These are phyloP conservation scores for Erodium maritimum DNA, from an alignment of 345 rosid genomes.

Conservation along the genomic window DNA sequence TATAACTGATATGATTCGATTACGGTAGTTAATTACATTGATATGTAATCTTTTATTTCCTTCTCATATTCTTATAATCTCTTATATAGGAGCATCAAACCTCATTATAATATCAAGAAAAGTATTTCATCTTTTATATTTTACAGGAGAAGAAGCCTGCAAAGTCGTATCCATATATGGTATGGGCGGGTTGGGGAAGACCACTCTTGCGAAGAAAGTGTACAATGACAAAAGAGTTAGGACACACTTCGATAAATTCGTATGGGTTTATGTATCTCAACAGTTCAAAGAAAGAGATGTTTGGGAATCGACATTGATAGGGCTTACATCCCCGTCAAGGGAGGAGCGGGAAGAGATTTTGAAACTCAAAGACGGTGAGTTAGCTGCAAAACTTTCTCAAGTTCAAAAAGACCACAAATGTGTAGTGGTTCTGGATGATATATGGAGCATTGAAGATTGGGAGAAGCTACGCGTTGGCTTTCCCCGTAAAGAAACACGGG, in stretches of 20 bases:
- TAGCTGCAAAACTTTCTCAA: constrained; percentile 10
- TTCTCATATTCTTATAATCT: too few species aligned
- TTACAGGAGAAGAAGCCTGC: constrained; percentile 1
- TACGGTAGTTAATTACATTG: too few species aligned
- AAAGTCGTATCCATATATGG: constrained; percentile 26
- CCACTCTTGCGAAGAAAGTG: constrained; percentile 30
- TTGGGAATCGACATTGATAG: constrained; percentile 18
- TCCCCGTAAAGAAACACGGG: not conserved
- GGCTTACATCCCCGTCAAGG: constrained; percentile 12
- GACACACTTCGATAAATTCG: constrained; percentile 14
- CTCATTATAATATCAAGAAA: too few species aligned
- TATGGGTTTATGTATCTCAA: constrained; percentile 35
- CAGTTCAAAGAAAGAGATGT: constrained; percentile 18
- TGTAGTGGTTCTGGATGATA: constrained; percentile 33
- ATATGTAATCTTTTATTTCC: too few species aligned
- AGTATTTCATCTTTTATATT: too few species aligned
- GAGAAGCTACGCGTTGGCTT: constrained; percentile 17
- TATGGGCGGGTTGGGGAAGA: constrained; percentile 47
- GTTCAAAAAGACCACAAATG: constrained; percentile 13
- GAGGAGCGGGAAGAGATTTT: constrained; percentile 16
- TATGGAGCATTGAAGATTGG: constrained; percentile 27
- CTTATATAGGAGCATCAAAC: too few species aligned
- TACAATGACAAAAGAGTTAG: constrained; percentile 12
- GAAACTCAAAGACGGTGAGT: constrained; percentile 20
- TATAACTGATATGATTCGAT: too few species aligned